Conservation (phyloP, 2,329 filamentous ascomycete species). For the Sordariomycetes sp. region DNA sequence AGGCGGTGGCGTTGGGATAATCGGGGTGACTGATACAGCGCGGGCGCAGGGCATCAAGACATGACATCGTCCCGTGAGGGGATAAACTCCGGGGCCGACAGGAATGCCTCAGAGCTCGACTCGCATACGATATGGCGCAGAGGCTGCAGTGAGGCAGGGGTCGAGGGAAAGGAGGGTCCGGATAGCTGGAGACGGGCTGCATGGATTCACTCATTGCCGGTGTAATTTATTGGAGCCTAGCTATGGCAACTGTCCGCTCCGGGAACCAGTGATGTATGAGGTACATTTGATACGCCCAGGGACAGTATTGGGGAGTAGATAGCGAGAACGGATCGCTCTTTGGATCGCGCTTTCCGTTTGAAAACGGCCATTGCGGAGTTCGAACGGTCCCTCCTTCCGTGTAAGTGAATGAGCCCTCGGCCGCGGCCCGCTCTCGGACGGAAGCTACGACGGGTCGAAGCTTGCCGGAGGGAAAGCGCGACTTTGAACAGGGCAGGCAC, state of each 20-base stretch:
- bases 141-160: not conserved
- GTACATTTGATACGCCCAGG: not conserved
- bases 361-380: not conserved
- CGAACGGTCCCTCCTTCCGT: not conserved
- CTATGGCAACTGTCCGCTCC: not conserved
- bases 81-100: not conserved
- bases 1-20: too few species aligned
- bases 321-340: too few species aligned
- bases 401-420: not conserved
- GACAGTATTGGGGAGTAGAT: not conserved
- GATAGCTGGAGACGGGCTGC: not conserved
- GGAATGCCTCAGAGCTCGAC: not conserved
- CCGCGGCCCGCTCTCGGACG: not conserved
- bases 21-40: too few species aligned
- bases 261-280: not conserved
- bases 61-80: not conserved
- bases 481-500: not conserved
- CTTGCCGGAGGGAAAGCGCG: not conserved
- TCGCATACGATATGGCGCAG: not conserved
- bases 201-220: not conserved
- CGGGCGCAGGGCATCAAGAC: not conserved
- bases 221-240: not conserved
- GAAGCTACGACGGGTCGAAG: not conserved
- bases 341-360: not conserved
- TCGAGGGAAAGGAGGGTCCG: not conserved